Evolutionary conservation across 768 basidiomycete genomes (phyloP), one percentile per base, ranked within the genome.

Genomic region (Suillus lakei): DNA sequence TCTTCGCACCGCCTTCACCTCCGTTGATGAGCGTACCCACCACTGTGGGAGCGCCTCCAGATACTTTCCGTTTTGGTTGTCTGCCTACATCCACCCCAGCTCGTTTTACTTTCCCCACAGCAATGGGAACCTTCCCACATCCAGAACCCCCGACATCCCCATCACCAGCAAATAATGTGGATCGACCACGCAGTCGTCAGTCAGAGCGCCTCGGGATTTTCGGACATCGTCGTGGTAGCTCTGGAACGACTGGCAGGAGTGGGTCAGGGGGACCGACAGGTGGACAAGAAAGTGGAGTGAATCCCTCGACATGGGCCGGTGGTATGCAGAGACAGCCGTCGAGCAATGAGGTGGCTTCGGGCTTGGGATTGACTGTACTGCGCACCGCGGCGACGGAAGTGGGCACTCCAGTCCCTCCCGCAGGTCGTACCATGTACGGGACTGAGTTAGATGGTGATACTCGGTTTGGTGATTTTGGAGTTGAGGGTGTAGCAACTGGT

Each of bases 381-480:
- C 78, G 78, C 62, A 78, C 75, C 1, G 72, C 77, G 6, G 77
- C 76, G 32, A 80, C 80, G 15, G 84, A 84, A 54, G 68, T 70
- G 60, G 75, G 72, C 21, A 80, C 79, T 21, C 83, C 83, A 18
- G 80, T 74, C 18, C 81, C 81, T 30, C 80, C 83, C 5, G 81
- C 84, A 68, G 86, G 85, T 72, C 85, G 88, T 65, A 93, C 92
- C 6, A 91, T 93, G 88, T 93, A 92, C 74, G 92, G 92, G 9
- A 93, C 92, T 0, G 92, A 93, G 76, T 77, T 92, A 50, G 91
- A 92, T n/a, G 81, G 80, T 38, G 91, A 93, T 72, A 89, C 89
- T n/a, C 86, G 92, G 60, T 94, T 94, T 72, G 92, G 92, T 6
- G 92, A 93, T 77, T 93, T 93, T 73, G 92, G 92, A 44, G 81